A percentile compares a stretch with the other conserved stretches of the same genome.
Evolutionary conservation across 139 green algal genomes (phyloP).

Genomic region (Chlorella sp.): DNA sequence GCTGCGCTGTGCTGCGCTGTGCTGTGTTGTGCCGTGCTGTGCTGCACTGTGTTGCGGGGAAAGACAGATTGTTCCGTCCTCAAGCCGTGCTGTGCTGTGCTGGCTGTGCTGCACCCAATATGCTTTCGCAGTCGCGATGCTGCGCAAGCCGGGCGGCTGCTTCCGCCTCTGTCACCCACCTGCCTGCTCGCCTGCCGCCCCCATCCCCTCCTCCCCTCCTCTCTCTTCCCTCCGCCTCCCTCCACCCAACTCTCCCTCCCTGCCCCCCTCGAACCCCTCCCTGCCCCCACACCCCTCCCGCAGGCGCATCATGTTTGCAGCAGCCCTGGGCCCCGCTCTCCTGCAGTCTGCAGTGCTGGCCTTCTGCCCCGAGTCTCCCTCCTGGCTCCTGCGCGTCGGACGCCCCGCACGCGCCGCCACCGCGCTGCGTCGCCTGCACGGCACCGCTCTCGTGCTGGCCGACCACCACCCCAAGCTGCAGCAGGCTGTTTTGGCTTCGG

Average conservation of each 20-base stretch:
- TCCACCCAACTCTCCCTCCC: background rate
- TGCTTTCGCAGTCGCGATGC: no score
- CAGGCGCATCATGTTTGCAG: conserved; percentile 70
- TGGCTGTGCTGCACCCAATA: no score
- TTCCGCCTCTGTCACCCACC: no score
- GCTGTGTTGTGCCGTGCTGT: no score
- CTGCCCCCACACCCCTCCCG: conserved; percentile 22
- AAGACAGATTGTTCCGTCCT: no score
- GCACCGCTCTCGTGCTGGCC: background rate
- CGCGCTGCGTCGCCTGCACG: conserved; percentile 33
- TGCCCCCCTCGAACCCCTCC: no score
- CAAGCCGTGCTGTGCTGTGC: no score
- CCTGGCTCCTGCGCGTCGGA: conserved; percentile 70
- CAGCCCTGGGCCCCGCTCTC: conserved; percentile 54
- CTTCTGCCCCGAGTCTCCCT: conserved; percentile 71
- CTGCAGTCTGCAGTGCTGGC: conserved; percentile 62
- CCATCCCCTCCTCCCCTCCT: background rate
- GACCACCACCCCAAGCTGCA: conserved; percentile 24
- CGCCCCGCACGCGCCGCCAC: conserved; percentile 10
- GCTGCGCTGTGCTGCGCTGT: no score
- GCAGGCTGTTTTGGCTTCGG: background rate
- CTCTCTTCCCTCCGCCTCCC: background rate
- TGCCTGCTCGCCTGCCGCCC: no score
- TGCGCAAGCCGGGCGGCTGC: no score
- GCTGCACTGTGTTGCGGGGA: no score